Base-by-base conservation (phyloP, 2,329 filamentous ascomycete species). In the Fusarium sterilihyphosum region DNA sequence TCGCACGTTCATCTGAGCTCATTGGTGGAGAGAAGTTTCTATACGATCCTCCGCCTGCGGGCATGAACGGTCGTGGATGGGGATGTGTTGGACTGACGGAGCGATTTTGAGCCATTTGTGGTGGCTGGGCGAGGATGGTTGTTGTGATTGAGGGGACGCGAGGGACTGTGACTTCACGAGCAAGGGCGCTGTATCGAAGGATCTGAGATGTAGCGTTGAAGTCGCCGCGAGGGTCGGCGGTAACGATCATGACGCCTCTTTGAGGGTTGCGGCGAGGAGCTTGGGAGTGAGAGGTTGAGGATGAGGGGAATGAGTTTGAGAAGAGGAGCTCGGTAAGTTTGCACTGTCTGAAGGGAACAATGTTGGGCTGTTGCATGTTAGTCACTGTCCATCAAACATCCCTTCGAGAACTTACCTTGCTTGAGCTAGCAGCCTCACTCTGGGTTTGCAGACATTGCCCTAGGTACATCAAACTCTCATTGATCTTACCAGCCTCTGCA, bases 161-260 rank as follows among this genome's bases (percentile, higher is more conserved):
- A 11, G 95, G 95, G 3, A 98, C 94, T 0, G 96, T 97, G 17
- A 98, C 93, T 83, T 98, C 96, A 26, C 95, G 91, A 0, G 96
- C 96, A 9, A 99, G 88, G 2, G 96, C 96, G 29, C 94, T 96
- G 84, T 99, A 99, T 24, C 96, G 92, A 4, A 99, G 87, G 70
- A 99, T 98, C 80, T 98, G 96, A 10, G 94, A 97, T 0, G 96
- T 99, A 18, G 96, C 95, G 80, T 98, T 98, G 86, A 95, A 98
- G 82, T 99, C 96, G 43, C 96, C 96, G 18, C 93, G 84, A 0
- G 96, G 94, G 79, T 99, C 96, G 7, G 96, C 96, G 0, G 96
- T 98, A 22, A 98, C 96, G 65, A 99, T 93, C 95, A 99, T 98
- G 78, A 97, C 91, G 3, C 92, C 95, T 78, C 93, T 95, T 81